A percentile compares a stretch with the other conserved stretches of the same genome.
These are phyloP conservation scores for Exophiala phaeomuriformis DNA, from an alignment of 2,329 filamentous ascomycete genomes.

Conservation along the genomic window DNA sequence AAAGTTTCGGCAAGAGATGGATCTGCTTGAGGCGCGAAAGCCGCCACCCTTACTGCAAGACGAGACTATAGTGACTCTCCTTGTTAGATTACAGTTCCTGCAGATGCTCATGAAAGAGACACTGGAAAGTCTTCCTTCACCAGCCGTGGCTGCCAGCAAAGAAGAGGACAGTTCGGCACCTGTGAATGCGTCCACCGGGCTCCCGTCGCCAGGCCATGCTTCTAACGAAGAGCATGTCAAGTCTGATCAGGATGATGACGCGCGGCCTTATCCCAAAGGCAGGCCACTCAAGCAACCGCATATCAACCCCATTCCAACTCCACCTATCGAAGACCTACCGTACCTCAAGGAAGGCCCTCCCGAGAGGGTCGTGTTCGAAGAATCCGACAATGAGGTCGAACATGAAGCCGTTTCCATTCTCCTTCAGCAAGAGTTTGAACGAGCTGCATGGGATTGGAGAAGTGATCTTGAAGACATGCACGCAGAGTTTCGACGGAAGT, in stretches of 20 bases:
- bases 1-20: constrained; percentile 41
- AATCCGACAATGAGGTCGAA: constrained; percentile 38
- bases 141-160: constrained; percentile 37
- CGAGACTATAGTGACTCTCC: constrained; percentile 35
- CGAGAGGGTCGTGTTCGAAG: constrained; percentile 40
- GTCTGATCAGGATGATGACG: constrained; percentile 5
- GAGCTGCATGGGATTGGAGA: constrained; percentile 34
- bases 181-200: constrained; percentile 22
- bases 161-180: constrained; percentile 32
- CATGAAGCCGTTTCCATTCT: constrained; percentile 36
- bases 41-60: constrained; percentile 40
- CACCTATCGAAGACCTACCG: constrained; percentile 40
- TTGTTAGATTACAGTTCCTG: constrained; percentile 40
- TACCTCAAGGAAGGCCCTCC: constrained; percentile 40
- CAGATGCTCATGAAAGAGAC: constrained; percentile 37
- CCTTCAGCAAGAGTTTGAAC: constrained; percentile 35
- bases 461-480: constrained; percentile 37
- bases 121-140: constrained; percentile 28
- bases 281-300: constrained; percentile 24
- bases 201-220: constrained; percentile 21
- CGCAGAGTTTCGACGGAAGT: constrained; percentile 36
- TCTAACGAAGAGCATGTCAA: constrained; percentile 27
- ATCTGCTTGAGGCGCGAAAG: constrained; percentile 37
- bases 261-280: constrained; percentile 19
- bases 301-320: constrained; percentile 28